Evolutionary conservation across 768 basidiomycete species (phyloP).

Genomic region (Lactarius sanguifluus): DNA sequence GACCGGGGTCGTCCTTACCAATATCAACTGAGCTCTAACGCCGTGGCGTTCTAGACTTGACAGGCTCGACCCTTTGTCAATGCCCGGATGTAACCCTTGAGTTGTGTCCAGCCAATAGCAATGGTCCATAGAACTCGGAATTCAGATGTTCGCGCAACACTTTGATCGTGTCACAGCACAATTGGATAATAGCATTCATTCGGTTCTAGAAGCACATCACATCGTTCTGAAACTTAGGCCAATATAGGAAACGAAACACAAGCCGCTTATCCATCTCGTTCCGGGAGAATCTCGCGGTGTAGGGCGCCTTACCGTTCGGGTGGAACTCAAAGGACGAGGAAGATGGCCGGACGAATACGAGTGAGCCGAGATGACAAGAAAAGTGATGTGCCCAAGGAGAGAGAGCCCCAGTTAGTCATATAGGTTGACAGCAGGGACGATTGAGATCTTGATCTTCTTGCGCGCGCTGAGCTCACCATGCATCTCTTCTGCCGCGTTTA

Average conservation of each 20-base stretch:
- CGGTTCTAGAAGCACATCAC: not conserved
- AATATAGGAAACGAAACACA: not conserved
- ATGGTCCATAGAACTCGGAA: not conserved
- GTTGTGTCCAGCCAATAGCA: not conserved
- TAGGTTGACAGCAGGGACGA: constrained; percentile 67
- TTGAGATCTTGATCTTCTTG: constrained; percentile 74
- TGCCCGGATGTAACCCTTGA: not conserved
- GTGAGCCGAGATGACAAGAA: constrained; percentile 3
- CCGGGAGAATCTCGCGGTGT: not conserved
- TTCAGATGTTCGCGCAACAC: not conserved
- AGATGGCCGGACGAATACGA: not conserved
- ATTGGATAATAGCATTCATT: not conserved
- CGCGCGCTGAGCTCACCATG: constrained; percentile 35
- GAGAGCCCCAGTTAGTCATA: constrained; percentile 53
- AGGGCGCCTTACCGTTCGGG: not conserved
- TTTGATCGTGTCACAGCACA: not conserved
- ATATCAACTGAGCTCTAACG: constrained; percentile 9
- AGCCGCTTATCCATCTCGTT: not conserved
- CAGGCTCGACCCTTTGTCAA: constrained; percentile 2
- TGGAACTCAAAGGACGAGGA: not conserved
- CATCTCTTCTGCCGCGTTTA: constrained; percentile 26
- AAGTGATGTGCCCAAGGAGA: not conserved
- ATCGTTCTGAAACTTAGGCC: not conserved
- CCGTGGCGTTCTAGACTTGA: constrained; percentile 10
- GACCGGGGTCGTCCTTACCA: constrained; percentile 4